A percentile compares a stretch with the other conserved stretches of the same genome.
Evolutionary conservation across 495 filamentous ascomycete species (phyloP).

Genomic region (Hypomontagnella monticulosa): DNA sequence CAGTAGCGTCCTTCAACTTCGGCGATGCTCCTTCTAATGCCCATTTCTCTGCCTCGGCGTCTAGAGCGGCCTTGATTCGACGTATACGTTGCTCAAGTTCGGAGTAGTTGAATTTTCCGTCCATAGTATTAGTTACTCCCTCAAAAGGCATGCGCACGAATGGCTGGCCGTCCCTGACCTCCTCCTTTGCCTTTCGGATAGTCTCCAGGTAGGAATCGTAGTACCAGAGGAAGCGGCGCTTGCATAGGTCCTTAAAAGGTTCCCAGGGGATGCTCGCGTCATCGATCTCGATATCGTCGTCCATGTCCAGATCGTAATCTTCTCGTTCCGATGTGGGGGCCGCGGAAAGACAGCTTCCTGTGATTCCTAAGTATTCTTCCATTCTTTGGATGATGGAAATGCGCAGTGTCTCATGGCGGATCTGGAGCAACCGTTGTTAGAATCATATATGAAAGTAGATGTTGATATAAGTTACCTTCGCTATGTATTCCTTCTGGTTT

Average conservation of each 20-base stretch:
- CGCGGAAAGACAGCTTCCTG: constrained; percentile 52
- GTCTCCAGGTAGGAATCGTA: constrained; percentile 82
- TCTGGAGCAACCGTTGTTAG: constrained; percentile 60
- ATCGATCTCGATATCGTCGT: constrained; percentile 54
- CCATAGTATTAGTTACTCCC: constrained; percentile 79
- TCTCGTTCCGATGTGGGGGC: constrained; percentile 56
- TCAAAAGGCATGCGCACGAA: constrained; percentile 92
- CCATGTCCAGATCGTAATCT: constrained; percentile 61
- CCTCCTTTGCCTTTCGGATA: constrained; percentile 69
- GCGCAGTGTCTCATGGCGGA: constrained; percentile 88
- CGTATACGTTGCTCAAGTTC: constrained; percentile 75
- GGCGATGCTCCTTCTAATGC: constrained; percentile 69
- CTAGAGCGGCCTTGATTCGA: constrained; percentile 70
- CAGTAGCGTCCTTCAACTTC: constrained; percentile 72
- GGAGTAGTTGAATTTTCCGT: constrained; percentile 84
- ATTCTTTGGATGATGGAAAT: constrained; percentile 87
- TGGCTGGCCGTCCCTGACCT: constrained; percentile 64
- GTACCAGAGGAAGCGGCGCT: constrained; percentile 95
- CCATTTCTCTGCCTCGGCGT: constrained; percentile 79
- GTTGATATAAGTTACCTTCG: constrained; percentile 68
- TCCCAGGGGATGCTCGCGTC: constrained; percentile 66
- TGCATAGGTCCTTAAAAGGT: constrained; percentile 89
- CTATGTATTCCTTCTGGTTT: constrained; percentile 80
- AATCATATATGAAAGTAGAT: neutral
- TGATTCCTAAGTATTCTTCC: constrained; percentile 78